Evolutionary conservation across 139 green algal genomes (phyloP).

Genomic region (Chlamydomonas sp.): DNA sequence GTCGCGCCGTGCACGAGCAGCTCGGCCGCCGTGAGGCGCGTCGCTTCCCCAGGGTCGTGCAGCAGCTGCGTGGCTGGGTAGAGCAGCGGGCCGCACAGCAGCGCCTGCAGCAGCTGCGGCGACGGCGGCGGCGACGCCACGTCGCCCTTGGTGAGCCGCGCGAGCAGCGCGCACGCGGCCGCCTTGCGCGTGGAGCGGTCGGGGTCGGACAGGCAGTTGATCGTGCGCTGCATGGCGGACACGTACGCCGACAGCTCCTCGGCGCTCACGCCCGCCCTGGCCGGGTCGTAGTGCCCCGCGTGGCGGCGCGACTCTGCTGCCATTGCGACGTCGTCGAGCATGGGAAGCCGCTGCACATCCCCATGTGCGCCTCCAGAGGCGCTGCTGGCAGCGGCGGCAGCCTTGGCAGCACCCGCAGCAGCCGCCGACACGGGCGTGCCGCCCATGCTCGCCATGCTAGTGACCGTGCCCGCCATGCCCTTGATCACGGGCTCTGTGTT

Average conservation of each 20-base stretch:
- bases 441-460: too few species aligned
- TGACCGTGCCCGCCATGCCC: too few species aligned
- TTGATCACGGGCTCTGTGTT: too few species aligned
- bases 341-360: not conserved
- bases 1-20: constrained; percentile 31
- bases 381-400: not conserved
- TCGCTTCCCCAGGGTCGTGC: constrained; percentile 48
- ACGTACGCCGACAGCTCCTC: constrained; percentile 32
- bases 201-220: constrained; percentile 72
- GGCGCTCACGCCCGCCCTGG: constrained; percentile 22
- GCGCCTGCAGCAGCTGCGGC: constrained; percentile 31
- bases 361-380: not conserved
- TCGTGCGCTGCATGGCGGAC: constrained; percentile 44
- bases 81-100: constrained; percentile 47
- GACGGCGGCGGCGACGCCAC: constrained; percentile 10
- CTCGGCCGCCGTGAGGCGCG: constrained; percentile 22
- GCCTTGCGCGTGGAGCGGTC: constrained; percentile 41
- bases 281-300: constrained; percentile 24
- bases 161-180: constrained; percentile 29
- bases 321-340: not conserved
- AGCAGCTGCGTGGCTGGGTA: constrained; percentile 43
- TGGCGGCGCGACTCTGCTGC: not conserved
- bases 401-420: not conserved
- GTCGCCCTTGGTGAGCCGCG: constrained; percentile 28
- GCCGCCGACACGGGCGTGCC: not conserved